phyloP scores from a whole-genome alignment of 2,329 filamentous ascomycete genomes.

The Sodiomyces alkalinus region DNA sequence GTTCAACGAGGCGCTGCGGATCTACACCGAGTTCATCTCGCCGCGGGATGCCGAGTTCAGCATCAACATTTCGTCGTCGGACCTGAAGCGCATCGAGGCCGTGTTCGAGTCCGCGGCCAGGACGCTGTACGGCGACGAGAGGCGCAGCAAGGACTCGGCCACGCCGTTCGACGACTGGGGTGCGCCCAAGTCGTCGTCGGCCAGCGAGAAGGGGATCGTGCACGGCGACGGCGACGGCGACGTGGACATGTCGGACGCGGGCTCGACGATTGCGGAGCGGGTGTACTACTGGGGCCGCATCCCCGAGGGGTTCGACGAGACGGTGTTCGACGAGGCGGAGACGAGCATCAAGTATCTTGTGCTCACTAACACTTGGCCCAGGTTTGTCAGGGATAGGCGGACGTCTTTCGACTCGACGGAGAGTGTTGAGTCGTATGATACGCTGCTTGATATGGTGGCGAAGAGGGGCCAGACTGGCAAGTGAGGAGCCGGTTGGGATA shows the following conservation, averaged over 20 bases:
- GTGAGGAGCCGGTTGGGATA: neutral
- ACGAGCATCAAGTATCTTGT: slow-evolving; percentile 38
- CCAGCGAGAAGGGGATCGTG: slow-evolving; percentile 1
- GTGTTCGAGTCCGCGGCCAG: slow-evolving; percentile 41
- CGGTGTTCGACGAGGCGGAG: slow-evolving; percentile 38
- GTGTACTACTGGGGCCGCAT: slow-evolving; percentile 12
- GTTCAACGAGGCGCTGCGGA: slow-evolving; percentile 42
- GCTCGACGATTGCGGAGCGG: slow-evolving; percentile 1
- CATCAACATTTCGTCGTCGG: slow-evolving; percentile 46
- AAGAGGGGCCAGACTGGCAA: neutral
- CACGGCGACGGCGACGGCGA: slow-evolving; percentile 8
- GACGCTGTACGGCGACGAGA: slow-evolving; percentile 25
- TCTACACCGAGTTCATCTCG: slow-evolving; percentile 48
- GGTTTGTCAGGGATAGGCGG: slow-evolving; percentile 11
- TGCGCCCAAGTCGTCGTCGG: neutral
- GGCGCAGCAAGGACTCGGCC: slow-evolving; percentile 21
- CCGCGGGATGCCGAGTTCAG: slow-evolving; percentile 48
- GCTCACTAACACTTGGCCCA: slow-evolving; percentile 16
- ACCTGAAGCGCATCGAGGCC: slow-evolving; percentile 35
- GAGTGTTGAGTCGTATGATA: slow-evolving; percentile 2
- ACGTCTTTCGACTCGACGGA: slow-evolving; percentile 6
- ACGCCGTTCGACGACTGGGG: slow-evolving; percentile 24
- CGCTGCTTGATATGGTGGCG: slow-evolving; percentile 2
- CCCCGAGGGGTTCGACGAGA: slow-evolving; percentile 25
- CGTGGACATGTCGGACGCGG: slow-evolving; percentile 7